Conservation (phyloP, 2,329 filamentous ascomycete genomes). For the Biscogniauxia sp. region DNA sequence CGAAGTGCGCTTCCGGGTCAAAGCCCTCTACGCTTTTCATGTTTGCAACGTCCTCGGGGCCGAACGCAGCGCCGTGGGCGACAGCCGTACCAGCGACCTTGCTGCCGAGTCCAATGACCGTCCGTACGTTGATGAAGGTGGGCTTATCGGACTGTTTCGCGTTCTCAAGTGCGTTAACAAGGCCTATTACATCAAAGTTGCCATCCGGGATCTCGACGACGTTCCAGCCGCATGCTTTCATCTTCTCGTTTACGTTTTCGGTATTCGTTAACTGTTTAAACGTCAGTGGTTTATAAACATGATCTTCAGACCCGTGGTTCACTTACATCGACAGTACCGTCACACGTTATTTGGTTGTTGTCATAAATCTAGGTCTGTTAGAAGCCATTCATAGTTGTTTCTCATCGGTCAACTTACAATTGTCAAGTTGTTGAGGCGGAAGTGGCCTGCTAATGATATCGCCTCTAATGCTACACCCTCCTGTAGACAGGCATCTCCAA, state of each 20-base stretch:
- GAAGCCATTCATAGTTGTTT: neutral
- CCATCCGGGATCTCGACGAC: constrained; percentile 53
- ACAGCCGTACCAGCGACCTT: constrained; percentile 45
- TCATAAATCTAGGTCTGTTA: constrained; percentile 46
- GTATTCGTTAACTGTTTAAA: neutral
- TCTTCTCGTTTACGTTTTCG: constrained; percentile 55
- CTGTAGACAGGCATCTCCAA: constrained; percentile 53
- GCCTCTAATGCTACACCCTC: constrained; percentile 54
- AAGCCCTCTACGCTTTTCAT: constrained; percentile 52
- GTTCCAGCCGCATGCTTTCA: constrained; percentile 52
- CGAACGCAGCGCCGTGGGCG: constrained; percentile 58
- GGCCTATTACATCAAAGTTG: constrained; percentile 43
- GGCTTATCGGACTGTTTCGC: constrained; percentile 45
- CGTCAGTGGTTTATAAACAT: neutral
- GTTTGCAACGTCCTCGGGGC: constrained; percentile 47
- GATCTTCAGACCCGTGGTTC: neutral
- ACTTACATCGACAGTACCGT: constrained; percentile 45
- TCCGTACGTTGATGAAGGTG: constrained; percentile 55
- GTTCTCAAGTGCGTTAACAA: constrained; percentile 43
- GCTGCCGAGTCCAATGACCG: constrained; percentile 52
- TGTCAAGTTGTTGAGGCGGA: constrained; percentile 50
- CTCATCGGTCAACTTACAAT: neutral
- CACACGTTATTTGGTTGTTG: constrained; percentile 56
- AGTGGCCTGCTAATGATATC: constrained; percentile 50
- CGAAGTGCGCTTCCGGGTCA: constrained; percentile 46